A percentile compares a stretch with the other conserved stretches of the same genome.
Conservation (phyloP, 352 stramenopile species). For the Phytophthora ohioensis region DNA sequence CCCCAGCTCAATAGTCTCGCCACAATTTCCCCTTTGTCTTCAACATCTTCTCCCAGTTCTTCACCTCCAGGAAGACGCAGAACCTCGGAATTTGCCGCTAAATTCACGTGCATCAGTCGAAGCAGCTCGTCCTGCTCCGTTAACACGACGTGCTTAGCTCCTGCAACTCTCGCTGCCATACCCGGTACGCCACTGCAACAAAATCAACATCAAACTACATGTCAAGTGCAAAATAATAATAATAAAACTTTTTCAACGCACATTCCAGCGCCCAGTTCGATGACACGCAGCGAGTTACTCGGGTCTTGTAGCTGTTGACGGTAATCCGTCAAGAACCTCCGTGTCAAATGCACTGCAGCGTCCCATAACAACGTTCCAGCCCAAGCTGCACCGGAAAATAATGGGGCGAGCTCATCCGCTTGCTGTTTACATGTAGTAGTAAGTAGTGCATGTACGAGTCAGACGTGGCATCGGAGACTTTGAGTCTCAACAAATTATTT, state of each 20-base stretch:
- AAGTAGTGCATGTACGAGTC: conserved; percentile 4
- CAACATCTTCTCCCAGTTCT: conserved; percentile 25
- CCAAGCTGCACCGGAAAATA: conserved; percentile 95
- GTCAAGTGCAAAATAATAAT: conserved; percentile 1
- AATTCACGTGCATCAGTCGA: conserved; percentile 84
- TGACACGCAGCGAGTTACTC: conserved; percentile 49
- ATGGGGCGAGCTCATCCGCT: conserved; percentile 90
- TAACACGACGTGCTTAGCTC: conserved; percentile 87
- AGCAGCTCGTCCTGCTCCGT: conserved; percentile 93
- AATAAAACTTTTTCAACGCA: conserved; percentile 45
- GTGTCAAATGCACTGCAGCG: conserved; percentile 74
- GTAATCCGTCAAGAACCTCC: conserved; percentile 65
- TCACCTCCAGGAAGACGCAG: conserved; percentile 36
- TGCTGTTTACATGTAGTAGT: conserved; percentile 44
- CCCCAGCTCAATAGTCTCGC: conserved; percentile 84
- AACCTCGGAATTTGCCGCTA: conserved; percentile 55
- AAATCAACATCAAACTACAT: not conserved
- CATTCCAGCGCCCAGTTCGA: conserved; percentile 89
- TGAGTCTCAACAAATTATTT: not conserved
- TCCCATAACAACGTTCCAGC: conserved; percentile 93
- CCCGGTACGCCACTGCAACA: conserved; percentile 86
- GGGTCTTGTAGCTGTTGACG: conserved; percentile 39
- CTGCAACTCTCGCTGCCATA: conserved; percentile 90
- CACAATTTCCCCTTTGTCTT: conserved; percentile 50
- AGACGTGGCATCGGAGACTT: conserved; percentile 26